These are phyloP conservation scores for Pelargonium citronellum DNA, from an alignment of 441 rosid genomes.

Conservation along the genomic window DNA sequence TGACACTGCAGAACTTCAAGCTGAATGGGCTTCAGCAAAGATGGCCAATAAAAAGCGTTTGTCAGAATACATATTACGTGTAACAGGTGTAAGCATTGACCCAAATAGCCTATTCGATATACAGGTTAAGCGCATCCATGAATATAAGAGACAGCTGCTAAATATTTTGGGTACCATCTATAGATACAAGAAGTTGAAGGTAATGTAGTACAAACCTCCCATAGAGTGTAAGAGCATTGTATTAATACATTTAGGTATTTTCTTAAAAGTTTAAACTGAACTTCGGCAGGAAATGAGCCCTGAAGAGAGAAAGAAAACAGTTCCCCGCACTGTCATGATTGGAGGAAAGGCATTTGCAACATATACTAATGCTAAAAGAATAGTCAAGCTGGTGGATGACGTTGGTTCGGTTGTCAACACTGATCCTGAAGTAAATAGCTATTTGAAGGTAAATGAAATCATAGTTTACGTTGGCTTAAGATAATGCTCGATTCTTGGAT, in stretches of 20 bases:
- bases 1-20: slow-evolving; percentile 64
- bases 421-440: slow-evolving; percentile 87
- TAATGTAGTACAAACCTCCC: slow-evolving; percentile 22
- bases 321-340: slow-evolving; percentile 86
- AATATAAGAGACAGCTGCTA: slow-evolving; percentile 92
- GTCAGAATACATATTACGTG: slow-evolving; percentile 64
- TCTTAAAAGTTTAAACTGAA: slow-evolving; percentile 21
- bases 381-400: slow-evolving; percentile 91
- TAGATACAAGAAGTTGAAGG: slow-evolving; percentile 92
- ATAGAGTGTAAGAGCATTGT: background rate
- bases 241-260: slow-evolving; percentile 13
- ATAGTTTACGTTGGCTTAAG: background rate
- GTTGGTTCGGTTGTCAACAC: slow-evolving; percentile 82
- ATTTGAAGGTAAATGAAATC: slow-evolving; percentile 57
- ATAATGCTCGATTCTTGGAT: background rate
- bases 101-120: slow-evolving; percentile 85
- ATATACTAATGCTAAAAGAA: slow-evolving; percentile 92
- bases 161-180: slow-evolving; percentile 85
- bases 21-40: slow-evolving; percentile 93
- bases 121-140: slow-evolving; percentile 97
- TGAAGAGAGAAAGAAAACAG: slow-evolving; percentile 71
- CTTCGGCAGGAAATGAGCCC: slow-evolving; percentile 73
- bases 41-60: slow-evolving; percentile 80
- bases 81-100: slow-evolving; percentile 76
- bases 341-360: slow-evolving; percentile 99